Evolutionary conservation across 257 asterid genomes (phyloP).

Genomic region (Primulina eburnea): DNA sequence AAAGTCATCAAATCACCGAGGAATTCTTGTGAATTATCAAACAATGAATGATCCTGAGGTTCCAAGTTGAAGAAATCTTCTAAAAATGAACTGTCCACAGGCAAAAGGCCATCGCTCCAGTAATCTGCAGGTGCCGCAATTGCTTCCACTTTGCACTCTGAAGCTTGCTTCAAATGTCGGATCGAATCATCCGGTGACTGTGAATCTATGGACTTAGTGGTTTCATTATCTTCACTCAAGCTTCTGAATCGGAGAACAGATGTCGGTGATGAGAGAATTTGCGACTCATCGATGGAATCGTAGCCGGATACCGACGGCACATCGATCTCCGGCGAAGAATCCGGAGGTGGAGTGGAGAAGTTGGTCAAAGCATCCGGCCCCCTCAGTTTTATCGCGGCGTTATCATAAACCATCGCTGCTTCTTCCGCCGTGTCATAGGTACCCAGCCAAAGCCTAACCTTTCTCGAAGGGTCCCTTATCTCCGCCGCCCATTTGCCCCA

Average conservation of each 20-base stretch:
- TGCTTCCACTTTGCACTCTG: no score
- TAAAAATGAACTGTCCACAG: slow-evolving; percentile 28
- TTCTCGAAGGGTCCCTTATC: no score
- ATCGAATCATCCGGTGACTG: not conserved
- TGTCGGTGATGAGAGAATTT: slow-evolving; percentile 39
- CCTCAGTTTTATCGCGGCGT: no score
- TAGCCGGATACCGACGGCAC: no score
- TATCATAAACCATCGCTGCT: no score
- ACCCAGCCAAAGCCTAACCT: no score
- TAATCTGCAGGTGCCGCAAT: not conserved
- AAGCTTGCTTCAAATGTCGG: slow-evolving; percentile 2
- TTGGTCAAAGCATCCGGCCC: no score
- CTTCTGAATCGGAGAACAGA: slow-evolving; percentile 55
- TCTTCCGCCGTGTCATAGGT: no score
- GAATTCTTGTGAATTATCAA: slow-evolving; percentile 1
- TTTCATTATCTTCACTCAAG: slow-evolving; percentile 30
- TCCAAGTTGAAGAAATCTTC: slow-evolving; percentile 39
- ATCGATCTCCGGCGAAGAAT: no score
- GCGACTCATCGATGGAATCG: no score
- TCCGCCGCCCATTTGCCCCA: no score
- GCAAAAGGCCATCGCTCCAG: slow-evolving; percentile 17
- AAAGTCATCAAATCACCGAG: not conserved
- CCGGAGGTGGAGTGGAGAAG: no score
- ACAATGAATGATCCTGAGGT: slow-evolving; percentile 23
- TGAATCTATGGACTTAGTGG: slow-evolving; percentile 16